A percentile compares a stretch with the other conserved stretches of the same genome.
phyloP scores from a whole-genome alignment of 495 filamentous ascomycete species.

The Penicillium malachiteum region DNA sequence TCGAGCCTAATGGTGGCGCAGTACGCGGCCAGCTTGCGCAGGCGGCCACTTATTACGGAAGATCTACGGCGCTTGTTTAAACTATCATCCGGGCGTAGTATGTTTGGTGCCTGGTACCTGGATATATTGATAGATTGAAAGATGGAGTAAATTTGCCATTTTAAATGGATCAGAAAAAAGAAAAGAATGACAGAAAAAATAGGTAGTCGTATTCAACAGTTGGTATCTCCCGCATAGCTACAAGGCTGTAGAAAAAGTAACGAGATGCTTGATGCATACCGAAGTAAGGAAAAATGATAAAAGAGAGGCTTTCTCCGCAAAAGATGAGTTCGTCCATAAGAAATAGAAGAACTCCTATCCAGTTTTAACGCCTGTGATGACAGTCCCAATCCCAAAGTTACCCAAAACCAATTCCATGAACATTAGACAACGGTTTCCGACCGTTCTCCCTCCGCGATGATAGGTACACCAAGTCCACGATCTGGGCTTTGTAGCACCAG shows the following conservation, averaged over 20 bases:
- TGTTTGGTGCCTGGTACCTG: no score
- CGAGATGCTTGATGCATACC: constrained; percentile 15
- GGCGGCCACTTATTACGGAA: constrained; percentile 12
- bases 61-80: constrained; percentile 8
- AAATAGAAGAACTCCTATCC: constrained; percentile 18
- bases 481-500: constrained; percentile 93
- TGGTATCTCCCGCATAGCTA: constrained; percentile 38
- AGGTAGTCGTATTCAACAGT: constrained; percentile 23
- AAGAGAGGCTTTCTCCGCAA: constrained; percentile 15
- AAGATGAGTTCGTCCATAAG: constrained; percentile 18
- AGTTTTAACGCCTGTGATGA: constrained; percentile 9
- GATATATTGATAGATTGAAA: background rate
- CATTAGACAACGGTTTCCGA: constrained; percentile 77
- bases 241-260: constrained; percentile 17
- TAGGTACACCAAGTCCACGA: constrained; percentile 76
- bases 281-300: constrained; percentile 13
- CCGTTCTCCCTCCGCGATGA: constrained; percentile 85
- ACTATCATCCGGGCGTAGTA: no score
- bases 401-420: constrained; percentile 9
- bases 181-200: background rate
- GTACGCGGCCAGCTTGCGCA: constrained; percentile 20
- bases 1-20: constrained; percentile 18
- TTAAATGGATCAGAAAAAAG: background rate
- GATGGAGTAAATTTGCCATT: background rate
- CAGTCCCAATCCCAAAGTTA: constrained; percentile 6